phyloP scores from a whole-genome alignment of 768 basidiomycete species.

The Phaffia tasmanica region DNA sequence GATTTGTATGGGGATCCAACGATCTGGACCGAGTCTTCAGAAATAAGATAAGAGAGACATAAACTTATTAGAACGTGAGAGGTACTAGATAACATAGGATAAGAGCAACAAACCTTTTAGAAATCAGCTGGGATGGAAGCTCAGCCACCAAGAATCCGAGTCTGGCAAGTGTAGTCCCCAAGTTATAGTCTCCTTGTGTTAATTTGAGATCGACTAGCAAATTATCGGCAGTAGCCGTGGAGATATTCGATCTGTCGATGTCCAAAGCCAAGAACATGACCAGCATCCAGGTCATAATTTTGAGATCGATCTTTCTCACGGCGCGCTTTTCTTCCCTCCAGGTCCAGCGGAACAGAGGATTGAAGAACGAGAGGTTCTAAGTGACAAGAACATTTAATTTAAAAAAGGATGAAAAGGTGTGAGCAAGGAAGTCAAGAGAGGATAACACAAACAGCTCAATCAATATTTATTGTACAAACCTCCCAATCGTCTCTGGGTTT shows the following conservation, averaged over 20 bases:
- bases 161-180: conserved; percentile 45
- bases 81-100: conserved; percentile 40
- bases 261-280: conserved; percentile 48
- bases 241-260: conserved; percentile 47
- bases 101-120: conserved; percentile 30
- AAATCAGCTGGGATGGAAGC: conserved; percentile 27
- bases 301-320: conserved; percentile 49
- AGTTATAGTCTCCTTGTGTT: conserved; percentile 30
- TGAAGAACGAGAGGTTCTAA: conserved; percentile 55
- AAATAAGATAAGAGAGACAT: background rate
- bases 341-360: conserved; percentile 58
- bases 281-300: conserved; percentile 45
- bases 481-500: conserved; percentile 2
- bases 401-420: background rate
- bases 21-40: conserved; percentile 41
- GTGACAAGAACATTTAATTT: background rate
- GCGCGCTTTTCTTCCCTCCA: conserved; percentile 55
- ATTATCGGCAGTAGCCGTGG: conserved; percentile 30
- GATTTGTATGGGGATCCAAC: conserved; percentile 32
- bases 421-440: background rate
- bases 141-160: conserved; percentile 30
- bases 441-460: too few species aligned
- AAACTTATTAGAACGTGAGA: conserved; percentile 39
- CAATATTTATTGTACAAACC: background rate
- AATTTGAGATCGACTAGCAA: conserved; percentile 28